Base-by-base conservation (phyloP, 2,329 filamentous ascomycete species). In the Diplodia scrobiculata region DNA sequence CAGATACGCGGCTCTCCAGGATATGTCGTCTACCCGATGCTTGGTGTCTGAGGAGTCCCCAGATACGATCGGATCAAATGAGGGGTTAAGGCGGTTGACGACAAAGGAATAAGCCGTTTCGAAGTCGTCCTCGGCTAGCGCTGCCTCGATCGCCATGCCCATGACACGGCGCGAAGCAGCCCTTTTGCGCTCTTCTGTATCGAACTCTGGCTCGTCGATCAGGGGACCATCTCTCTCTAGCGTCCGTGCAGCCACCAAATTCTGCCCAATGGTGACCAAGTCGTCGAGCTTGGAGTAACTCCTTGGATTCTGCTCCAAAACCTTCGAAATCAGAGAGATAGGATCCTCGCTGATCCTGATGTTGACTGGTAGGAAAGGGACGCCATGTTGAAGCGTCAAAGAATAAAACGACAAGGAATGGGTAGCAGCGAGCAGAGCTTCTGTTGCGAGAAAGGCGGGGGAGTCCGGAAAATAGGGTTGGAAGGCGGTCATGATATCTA, bases 21-120 rank as follows among this genome's bases (percentile, higher is more conserved):
- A 89, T 76, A 89, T 89, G 67, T 90, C 84, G 70, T 92, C 89
- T 74, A 70, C 70, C 73, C 63, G 73, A 71, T 21, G 74, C 66
- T 64, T 54, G 47, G 68, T n/a, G 7, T 25, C n/a, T 2, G 45
- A 21, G 19, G 55, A 14, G n/a, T 53, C 41, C 32, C 47, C 47
- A 27, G 63, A 48, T 13, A 41, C 51, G 9, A 21, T 55, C 17
- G 63, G 38, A 32, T 66, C 41, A 10, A 64, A 58, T n/a, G 50
- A 58, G 45, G 67, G 38, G 14, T 58, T 65, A 0, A 95, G 81
- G 25, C 89, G 86, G 72, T 87, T 92, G 54, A 91, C 85, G 1
- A 93, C 88, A 73, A 91, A 94, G 0, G 90, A 93, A 75, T 94
- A 95, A 11, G 91, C 91, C 0, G 91, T 95, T 74, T 96, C 91